phyloP scores from a whole-genome alignment of 345 rosid genomes.

The Eucalyptus regnans region DNA sequence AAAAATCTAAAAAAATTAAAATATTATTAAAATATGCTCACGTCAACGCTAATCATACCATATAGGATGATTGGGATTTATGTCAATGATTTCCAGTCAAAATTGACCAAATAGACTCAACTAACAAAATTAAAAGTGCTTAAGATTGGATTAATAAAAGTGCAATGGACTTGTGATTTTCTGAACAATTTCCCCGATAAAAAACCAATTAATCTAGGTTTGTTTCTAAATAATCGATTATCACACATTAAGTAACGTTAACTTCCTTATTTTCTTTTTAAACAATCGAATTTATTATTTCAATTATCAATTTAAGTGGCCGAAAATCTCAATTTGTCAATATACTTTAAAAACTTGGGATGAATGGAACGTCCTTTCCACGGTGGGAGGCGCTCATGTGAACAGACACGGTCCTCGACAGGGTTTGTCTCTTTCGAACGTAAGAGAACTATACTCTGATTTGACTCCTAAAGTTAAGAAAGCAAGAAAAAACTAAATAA shows the following conservation, averaged over 20 bases:
- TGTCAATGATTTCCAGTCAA: rapidly evolving
- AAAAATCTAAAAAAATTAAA: no score
- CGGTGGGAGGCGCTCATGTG: no score
- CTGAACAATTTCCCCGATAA: rapidly evolving
- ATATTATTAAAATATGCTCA: no score
- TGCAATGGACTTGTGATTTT: no score
- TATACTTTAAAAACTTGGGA: background rate
- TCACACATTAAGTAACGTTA: background rate
- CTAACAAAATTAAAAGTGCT: no score
- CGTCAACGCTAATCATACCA: rapidly evolving
- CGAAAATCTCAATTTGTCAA: background rate
- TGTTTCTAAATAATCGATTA: background rate
- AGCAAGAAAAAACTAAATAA: no score
- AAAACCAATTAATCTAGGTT: background rate
- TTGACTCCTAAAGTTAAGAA: no score
- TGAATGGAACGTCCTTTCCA: background rate
- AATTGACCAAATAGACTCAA: rapidly evolving
- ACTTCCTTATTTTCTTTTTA: background rate
- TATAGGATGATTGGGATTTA: no score
- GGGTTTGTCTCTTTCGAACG: no score
- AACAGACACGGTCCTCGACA: no score
- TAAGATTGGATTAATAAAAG: no score
- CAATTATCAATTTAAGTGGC: background rate
- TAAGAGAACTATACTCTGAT: background rate
- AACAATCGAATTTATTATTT: background rate